phyloP scores from a whole-genome alignment of 2,329 filamentous ascomycete genomes.

The Ophiocordyceps polyrhachis-furcata region DNA sequence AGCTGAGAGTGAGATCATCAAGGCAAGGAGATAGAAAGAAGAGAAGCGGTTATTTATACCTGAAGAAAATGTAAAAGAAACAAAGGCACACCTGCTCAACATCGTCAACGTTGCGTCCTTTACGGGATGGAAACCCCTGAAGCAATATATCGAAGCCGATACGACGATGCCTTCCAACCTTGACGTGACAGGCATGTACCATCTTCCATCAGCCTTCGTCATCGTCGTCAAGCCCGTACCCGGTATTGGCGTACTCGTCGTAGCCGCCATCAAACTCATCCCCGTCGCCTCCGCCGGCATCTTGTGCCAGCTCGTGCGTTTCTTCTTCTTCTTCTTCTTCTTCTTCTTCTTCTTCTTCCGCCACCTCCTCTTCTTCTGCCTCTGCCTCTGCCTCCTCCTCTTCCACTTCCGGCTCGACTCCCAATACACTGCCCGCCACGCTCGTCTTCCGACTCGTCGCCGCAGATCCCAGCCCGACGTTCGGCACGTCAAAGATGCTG shows the following conservation, averaged over 20 bases:
- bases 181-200: too few relatives aligned
- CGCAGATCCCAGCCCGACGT: slow-evolving; percentile 28
- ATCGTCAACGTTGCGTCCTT: too few relatives aligned
- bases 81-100: too few relatives aligned
- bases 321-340: slow-evolving; percentile 10
- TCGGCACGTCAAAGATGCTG: slow-evolving; percentile 33
- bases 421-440: slow-evolving; percentile 16
- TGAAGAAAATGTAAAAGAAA: too few relatives aligned
- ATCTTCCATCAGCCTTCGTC: too few relatives aligned
- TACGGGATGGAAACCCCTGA: too few relatives aligned
- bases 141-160: too few relatives aligned
- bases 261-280: slow-evolving; percentile 9
- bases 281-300: slow-evolving; percentile 11
- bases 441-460: slow-evolving; percentile 27
- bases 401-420: slow-evolving; percentile 4
- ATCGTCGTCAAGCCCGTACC: slow-evolving; percentile 1
- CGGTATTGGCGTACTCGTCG: slow-evolving; percentile 19
- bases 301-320: slow-evolving; percentile 1
- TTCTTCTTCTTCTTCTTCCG: slow-evolving; percentile 13
- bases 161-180: too few relatives aligned
- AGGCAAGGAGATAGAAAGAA: too few relatives aligned
- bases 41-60: too few relatives aligned
- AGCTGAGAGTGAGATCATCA: too few relatives aligned
- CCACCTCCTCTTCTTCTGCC: slow-evolving; percentile 15
- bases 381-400: slow-evolving; percentile 17